A percentile compares a stretch with the other conserved stretches of the same genome.
phyloP scores from a whole-genome alignment of 1,139 yeast species.

The Yamadazyma dushanensis region DNA sequence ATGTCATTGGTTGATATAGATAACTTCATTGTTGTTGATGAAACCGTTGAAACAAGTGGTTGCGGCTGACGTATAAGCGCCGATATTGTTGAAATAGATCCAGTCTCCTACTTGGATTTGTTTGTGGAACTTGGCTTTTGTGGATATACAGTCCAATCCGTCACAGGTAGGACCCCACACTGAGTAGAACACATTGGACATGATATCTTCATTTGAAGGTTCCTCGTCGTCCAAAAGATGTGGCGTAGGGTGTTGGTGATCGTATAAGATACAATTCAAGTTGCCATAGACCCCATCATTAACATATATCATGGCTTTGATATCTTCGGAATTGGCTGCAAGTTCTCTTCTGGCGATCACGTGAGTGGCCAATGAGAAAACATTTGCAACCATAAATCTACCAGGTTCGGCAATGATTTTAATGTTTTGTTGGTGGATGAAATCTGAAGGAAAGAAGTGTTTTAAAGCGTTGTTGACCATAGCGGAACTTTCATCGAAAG shows the following conservation, averaged over 20 bases:
- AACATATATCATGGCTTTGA: conserved; percentile 60
- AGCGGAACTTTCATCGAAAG: conserved; percentile 62
- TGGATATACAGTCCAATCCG: conserved; percentile 83
- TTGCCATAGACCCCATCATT: conserved; percentile 97
- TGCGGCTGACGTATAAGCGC: conserved; percentile 95
- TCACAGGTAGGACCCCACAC: conserved; percentile 99
- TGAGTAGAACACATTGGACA: conserved; percentile 45
- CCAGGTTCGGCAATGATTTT: conserved; percentile 92
- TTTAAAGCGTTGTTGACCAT: conserved; percentile 60
- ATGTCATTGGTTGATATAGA: conserved; percentile 43
- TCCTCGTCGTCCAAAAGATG: background rate
- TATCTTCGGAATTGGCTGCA: conserved; percentile 18
- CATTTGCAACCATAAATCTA: conserved; percentile 81
- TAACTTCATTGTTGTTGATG: conserved; percentile 56
- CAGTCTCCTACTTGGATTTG: conserved; percentile 85
- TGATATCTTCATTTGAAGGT: background rate
- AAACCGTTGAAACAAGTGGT: conserved; percentile 90
- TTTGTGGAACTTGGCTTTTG: conserved; percentile 50
- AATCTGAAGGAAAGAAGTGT: conserved; percentile 53
- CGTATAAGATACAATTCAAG: conserved; percentile 89
- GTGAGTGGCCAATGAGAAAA: conserved; percentile 82
- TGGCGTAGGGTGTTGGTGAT: conserved; percentile 73
- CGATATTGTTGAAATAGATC: conserved; percentile 80
- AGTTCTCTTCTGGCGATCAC: conserved; percentile 77
- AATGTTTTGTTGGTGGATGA: conserved; percentile 33